Evolutionary conservation across 768 basidiomycete species (phyloP).

Genomic region (Suillus decipiens): DNA sequence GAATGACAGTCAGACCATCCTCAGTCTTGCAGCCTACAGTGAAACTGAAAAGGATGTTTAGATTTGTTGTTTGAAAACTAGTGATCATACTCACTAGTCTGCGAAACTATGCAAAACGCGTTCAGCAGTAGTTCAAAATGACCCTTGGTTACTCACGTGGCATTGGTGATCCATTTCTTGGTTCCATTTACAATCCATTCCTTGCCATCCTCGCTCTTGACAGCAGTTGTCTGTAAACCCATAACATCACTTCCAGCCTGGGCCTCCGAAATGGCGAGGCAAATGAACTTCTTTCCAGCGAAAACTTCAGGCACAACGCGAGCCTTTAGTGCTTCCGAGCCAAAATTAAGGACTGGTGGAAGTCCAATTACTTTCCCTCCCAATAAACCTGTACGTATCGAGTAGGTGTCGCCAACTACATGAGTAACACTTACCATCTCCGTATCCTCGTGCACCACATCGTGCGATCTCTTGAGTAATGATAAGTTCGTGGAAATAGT

Average conservation of each 20-base stretch:
- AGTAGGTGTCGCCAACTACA: background rate
- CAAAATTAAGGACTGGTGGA: constrained; percentile 74
- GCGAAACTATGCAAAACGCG: constrained; percentile 37
- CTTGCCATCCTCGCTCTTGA: constrained; percentile 65
- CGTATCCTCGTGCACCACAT: constrained; percentile 60
- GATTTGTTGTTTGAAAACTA: background rate
- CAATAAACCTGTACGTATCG: constrained; percentile 35
- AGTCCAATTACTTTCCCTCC: constrained; percentile 70
- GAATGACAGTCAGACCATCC: constrained; percentile 63
- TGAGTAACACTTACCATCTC: constrained; percentile 48
- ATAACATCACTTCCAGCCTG: constrained; percentile 72
- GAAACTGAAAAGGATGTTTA: constrained; percentile 46
- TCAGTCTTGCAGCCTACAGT: constrained; percentile 60
- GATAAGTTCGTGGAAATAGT: constrained; percentile 74
- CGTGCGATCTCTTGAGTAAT: constrained; percentile 65
- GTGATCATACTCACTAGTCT: constrained; percentile 37
- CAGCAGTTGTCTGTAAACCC: constrained; percentile 63
- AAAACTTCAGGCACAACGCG: constrained; percentile 53
- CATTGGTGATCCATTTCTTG: constrained; percentile 76
- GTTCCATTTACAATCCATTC: constrained; percentile 72
- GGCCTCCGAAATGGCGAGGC: constrained; percentile 75
- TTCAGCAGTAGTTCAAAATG: background rate
- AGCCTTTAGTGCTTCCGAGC: constrained; percentile 49
- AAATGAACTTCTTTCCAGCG: constrained; percentile 68
- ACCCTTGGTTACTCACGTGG: constrained; percentile 33